These are phyloP conservation scores for Emiliania huxleyi DNA, from an alignment of 78 protist genomes.

Conservation along the genomic window DNA sequence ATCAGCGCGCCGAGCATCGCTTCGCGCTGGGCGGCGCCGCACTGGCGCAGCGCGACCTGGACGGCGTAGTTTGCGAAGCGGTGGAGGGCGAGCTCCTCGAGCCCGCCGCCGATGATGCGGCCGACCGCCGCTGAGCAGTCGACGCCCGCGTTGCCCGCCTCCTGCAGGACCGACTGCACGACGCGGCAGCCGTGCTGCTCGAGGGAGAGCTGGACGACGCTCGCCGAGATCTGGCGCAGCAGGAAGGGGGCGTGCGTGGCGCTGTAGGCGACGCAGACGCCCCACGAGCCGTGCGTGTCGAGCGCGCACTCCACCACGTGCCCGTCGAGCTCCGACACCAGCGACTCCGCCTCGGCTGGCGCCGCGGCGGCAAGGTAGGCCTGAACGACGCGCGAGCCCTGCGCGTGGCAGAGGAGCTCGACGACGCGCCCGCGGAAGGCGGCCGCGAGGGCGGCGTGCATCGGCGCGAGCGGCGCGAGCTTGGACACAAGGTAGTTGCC, in stretches of 20 bases:
- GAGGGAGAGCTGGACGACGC: not conserved
- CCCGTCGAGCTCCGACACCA: not conserved
- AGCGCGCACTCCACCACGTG: not conserved
- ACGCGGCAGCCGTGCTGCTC: conserved; percentile 18
- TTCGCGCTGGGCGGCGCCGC: not conserved
- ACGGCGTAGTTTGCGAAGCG: not conserved
- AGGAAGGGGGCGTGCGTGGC: not conserved
- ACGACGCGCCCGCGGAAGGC: not conserved
- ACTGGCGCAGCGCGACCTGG: not conserved
- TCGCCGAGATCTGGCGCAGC: not conserved
- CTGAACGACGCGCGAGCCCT: not conserved
- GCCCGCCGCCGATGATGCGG: not conserved
- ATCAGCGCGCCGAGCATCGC: not conserved
- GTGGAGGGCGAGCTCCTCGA: not conserved
- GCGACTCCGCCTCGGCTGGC: not conserved
- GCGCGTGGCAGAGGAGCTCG: conserved; percentile 1
- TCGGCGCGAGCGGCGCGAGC: not conserved
- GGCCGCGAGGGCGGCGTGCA: not conserved
- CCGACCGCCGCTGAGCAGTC: not conserved
- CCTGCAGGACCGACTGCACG: not conserved
- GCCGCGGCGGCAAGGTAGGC: not conserved
- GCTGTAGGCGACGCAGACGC: not conserved
- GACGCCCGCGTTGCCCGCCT: not conserved
- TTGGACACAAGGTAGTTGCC: not conserved
- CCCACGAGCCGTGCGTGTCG: conserved; percentile 17